A percentile compares a stretch with the other conserved stretches of the same genome.
Evolutionary conservation across 495 filamentous ascomycete species (phyloP).

Genomic region (Hypoxylon intermedium): DNA sequence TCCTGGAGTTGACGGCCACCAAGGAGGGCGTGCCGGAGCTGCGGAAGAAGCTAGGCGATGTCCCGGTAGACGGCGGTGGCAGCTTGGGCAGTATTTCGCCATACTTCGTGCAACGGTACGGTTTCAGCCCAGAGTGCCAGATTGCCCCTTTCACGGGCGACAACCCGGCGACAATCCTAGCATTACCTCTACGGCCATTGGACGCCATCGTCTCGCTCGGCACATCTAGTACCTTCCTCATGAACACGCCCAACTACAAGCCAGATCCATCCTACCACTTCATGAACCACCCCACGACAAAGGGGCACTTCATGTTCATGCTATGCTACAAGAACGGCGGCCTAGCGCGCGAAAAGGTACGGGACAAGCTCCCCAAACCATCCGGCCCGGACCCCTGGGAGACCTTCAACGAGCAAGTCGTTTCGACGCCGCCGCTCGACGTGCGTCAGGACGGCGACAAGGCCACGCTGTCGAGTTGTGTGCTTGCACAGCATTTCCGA

Average conservation of each 20-base stretch:
- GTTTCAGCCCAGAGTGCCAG: slow-evolving; percentile 75
- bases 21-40: slow-evolving; percentile 69
- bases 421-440: slow-evolving; percentile 70
- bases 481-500: too few relatives aligned
- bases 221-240: slow-evolving; percentile 95
- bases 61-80: slow-evolving; percentile 79
- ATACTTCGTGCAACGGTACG: slow-evolving; percentile 81
- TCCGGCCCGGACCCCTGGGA: slow-evolving; percentile 66
- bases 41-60: slow-evolving; percentile 78
- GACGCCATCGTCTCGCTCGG: slow-evolving; percentile 95
- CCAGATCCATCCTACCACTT: slow-evolving; percentile 88
- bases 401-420: slow-evolving; percentile 74
- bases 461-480: slow-evolving; percentile 81
- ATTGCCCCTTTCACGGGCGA: slow-evolving; percentile 91
- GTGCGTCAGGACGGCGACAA: slow-evolving; percentile 58
- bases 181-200: slow-evolving; percentile 80
- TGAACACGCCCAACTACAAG: slow-evolving; percentile 89
- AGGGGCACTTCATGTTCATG: slow-evolving; percentile 96
- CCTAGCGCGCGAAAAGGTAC: slow-evolving; percentile 85
- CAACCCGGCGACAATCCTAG: slow-evolving; percentile 94
- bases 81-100: slow-evolving; percentile 73
- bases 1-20: slow-evolving; percentile 77
- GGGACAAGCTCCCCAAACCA: slow-evolving; percentile 66
- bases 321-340: slow-evolving; percentile 99
- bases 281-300: slow-evolving; percentile 86